phyloP scores from a whole-genome alignment of 202 grass and related monocot genomes.

The Elaeis oleifera region DNA sequence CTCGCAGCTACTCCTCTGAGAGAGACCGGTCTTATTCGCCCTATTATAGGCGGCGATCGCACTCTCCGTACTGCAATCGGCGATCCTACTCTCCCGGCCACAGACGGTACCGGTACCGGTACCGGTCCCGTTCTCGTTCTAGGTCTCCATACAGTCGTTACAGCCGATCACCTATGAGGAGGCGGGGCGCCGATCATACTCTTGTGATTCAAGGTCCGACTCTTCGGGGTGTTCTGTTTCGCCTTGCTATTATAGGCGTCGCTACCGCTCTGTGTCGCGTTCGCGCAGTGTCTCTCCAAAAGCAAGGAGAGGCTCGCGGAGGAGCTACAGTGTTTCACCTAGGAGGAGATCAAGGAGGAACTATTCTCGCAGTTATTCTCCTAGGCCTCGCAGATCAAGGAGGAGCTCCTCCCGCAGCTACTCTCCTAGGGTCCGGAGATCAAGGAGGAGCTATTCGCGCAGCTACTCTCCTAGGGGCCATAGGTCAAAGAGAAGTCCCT shows the following conservation, averaged over 20 bases:
- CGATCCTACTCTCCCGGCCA: background rate
- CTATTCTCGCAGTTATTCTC: constrained; percentile 30
- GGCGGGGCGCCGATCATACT: constrained; percentile 14
- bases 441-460: background rate
- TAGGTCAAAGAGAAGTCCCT: constrained; percentile 2
- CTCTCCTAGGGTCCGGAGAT: constrained; percentile 4
- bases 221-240: constrained; percentile 31
- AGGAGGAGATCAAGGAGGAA: constrained; percentile 5
- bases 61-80: constrained; percentile 14
- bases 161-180: too few species aligned
- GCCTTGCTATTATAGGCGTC: constrained; percentile 22
- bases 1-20: constrained; percentile 28
- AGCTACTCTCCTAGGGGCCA: constrained; percentile 15
- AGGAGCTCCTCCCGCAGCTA: constrained; percentile 9
- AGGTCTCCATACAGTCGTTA: too few species aligned
- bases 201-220: background rate
- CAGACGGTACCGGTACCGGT: background rate
- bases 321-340: constrained; percentile 29
- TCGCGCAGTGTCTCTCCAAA: constrained; percentile 1
- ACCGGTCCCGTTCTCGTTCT: background rate
- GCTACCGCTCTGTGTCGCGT: constrained; percentile 7
- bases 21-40: constrained; percentile 41
- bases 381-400: constrained; percentile 2
- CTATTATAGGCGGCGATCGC: constrained; percentile 11
- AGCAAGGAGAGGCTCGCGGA: background rate